Evolutionary conservation across 371 early-diverging fungal genomes (phyloP).

Genomic region (Haplosporangium sp.): DNA sequence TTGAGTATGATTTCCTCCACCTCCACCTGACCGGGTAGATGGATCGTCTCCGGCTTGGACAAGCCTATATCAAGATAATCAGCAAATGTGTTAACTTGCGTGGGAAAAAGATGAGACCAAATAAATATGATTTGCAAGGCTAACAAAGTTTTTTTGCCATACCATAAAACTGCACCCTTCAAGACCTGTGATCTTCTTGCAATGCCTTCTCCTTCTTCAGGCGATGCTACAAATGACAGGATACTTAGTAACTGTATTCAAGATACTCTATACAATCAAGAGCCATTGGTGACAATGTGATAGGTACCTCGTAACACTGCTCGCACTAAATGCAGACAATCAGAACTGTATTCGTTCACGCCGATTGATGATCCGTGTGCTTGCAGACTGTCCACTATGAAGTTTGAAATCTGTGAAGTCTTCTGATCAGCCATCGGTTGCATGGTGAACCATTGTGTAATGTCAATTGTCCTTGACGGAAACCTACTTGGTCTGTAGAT

Average conservation of each 20-base stretch:
- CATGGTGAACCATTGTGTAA: background rate
- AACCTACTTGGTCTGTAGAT: constrained; percentile 28
- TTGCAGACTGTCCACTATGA: constrained; percentile 27
- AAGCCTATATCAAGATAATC: constrained; percentile 22
- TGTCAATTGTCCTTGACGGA: background rate
- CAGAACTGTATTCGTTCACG: constrained; percentile 45
- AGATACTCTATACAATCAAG: too few species aligned
- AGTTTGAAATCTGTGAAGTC: constrained; percentile 24
- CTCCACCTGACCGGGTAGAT: constrained; percentile 34
- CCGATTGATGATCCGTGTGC: background rate
- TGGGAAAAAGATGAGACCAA: background rate
- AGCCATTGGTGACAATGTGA: background rate
- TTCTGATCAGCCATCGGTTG: background rate
- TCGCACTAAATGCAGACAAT: constrained; percentile 56
- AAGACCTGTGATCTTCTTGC: constrained; percentile 52
- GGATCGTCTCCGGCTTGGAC: constrained; percentile 34
- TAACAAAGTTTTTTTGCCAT: constrained; percentile 3
- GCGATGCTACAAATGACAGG: constrained; percentile 54
- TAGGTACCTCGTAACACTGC: constrained; percentile 58
- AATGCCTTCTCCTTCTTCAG: constrained; percentile 43
- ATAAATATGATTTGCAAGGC: background rate
- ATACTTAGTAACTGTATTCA: too few species aligned
- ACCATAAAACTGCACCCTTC: constrained; percentile 57
- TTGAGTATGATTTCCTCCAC: constrained; percentile 20
- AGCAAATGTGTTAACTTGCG: background rate